Base-by-base conservation (phyloP, 208 protist genomes). In the Porcisia hertigi region DNA sequence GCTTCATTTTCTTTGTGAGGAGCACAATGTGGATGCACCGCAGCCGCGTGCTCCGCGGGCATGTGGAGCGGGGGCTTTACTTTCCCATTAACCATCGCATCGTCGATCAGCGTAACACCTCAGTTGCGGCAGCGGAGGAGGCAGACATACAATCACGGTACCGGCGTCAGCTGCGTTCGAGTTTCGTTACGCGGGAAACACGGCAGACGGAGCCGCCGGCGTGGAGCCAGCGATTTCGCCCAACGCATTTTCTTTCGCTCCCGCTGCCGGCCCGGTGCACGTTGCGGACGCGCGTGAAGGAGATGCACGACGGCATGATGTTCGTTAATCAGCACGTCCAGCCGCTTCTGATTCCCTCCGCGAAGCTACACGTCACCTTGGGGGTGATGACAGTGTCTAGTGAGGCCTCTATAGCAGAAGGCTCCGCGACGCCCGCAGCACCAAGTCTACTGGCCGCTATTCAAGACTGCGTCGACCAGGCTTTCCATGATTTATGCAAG, bases 41-140 rank as follows among this genome's bases (percentile, higher is more conserved):
- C 62, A 70, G 67, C 41, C 70, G 80, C 53, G 6, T 65, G 36
- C 70, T 87, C 18, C 67, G 80, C 34, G 85, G 81, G 39, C 81
- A 79, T 34, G 76, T 79, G 52, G 90, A 93, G 73, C 83, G 83
- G 18, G 93, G 93, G 23, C 82, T 97, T 65, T 97, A 95, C 81
- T 97, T 96, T 75, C 93, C 93, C 71, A 95, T 97, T 60, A 94
- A 95, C 75, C 89, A 93, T 76, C 93, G 93, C 67, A 94, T 94
- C 55, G 79, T 92, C 7, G 93, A 97, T 66, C 71, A 79, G 39
- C 90, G 93, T 45, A 79, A 93, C 65, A 71, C 87, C n/a, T 41
- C 84, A 14, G 69, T 76, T 2, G 84, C 84, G 14, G 76, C 57
- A 4, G 58, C 72, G 14, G 82, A 89, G 39, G 84, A 96, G 77